These are phyloP conservation scores for Fusarium gaditjirri DNA, from an alignment of 2,329 filamentous ascomycete genomes.

Conservation along the genomic window DNA sequence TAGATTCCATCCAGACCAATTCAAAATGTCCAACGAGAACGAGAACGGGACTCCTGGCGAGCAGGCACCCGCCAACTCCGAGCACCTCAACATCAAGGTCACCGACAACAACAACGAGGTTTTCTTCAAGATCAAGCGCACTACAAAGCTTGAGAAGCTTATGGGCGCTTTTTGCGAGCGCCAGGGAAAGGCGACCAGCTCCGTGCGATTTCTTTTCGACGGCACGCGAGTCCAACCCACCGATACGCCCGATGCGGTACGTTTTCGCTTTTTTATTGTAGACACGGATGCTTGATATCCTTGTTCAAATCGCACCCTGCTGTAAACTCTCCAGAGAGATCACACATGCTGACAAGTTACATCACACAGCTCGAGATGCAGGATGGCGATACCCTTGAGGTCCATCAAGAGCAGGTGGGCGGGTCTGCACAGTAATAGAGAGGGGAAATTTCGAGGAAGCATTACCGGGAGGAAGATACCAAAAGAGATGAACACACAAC, in stretches of 20 bases:
- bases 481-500: slow-evolving; percentile 12
- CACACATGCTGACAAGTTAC: slow-evolving; percentile 15
- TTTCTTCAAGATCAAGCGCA: slow-evolving; percentile 99
- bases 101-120: slow-evolving; percentile 99
- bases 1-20: neutral
- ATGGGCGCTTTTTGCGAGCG: slow-evolving; percentile 99
- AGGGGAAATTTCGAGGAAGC: neutral
- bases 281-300: neutral
- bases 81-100: slow-evolving; percentile 99
- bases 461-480: neutral
- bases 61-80: slow-evolving; percentile 62
- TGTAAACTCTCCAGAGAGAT: neutral
- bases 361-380: slow-evolving; percentile 86
- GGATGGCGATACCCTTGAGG: slow-evolving; percentile 95
- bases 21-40: slow-evolving; percentile 59
- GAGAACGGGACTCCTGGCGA: slow-evolving; percentile 63
- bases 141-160: slow-evolving; percentile 94
- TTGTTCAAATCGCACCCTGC: neutral
- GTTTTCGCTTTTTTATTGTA: slow-evolving; percentile 51
- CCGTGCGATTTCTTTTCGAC: slow-evolving; percentile 95
- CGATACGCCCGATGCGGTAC: slow-evolving; percentile 91
- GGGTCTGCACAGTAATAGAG: slow-evolving; percentile 57
- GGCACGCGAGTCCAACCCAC: slow-evolving; percentile 89
- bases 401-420: slow-evolving; percentile 98
- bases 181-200: slow-evolving; percentile 85